These are phyloP conservation scores for Eragrostis tef DNA, from an alignment of 202 grass and related monocot genomes.

Conservation along the genomic window DNA sequence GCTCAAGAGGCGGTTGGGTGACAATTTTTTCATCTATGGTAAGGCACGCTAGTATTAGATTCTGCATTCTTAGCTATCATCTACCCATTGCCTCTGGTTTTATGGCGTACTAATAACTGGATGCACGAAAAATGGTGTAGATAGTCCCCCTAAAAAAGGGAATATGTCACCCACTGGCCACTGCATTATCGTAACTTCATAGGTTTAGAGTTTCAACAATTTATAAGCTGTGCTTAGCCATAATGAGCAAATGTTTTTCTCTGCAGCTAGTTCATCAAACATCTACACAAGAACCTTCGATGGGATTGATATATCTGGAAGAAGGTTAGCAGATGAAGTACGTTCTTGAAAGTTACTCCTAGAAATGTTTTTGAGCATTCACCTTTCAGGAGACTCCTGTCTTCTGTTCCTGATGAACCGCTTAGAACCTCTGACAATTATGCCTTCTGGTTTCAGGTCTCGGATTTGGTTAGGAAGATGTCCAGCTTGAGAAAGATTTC, in stretches of 20 bases:
- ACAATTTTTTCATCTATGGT: constrained; percentile 82
- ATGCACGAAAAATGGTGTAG: background rate
- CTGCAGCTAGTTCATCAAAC: constrained; percentile 81
- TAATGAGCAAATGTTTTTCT: constrained; percentile 21
- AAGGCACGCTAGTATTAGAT: constrained; percentile 17
- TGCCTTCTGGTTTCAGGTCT: constrained; percentile 59
- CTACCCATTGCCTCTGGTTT: background rate
- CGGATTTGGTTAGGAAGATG: constrained; percentile 66
- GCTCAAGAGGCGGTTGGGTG: constrained; percentile 65
- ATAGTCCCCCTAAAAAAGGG: background rate
- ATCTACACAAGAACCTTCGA: constrained; percentile 76
- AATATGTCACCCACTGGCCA: background rate
- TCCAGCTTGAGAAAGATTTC: constrained; percentile 78
- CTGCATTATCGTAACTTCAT: background rate
- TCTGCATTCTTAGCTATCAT: background rate
- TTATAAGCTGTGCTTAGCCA: background rate
- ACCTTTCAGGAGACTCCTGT: constrained; percentile 30
- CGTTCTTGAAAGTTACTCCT: constrained; percentile 25
- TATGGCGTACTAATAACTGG: background rate
- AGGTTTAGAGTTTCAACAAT: constrained; percentile 15
- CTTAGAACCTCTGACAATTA: constrained; percentile 32
- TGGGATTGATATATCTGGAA: constrained; percentile 80
- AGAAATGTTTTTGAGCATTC: constrained; percentile 33
- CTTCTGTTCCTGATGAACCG: constrained; percentile 24
- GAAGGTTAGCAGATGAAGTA: constrained; percentile 89